phyloP scores from a whole-genome alignment of 2,329 filamentous ascomycete species.

The Fusarium heterosporum region DNA sequence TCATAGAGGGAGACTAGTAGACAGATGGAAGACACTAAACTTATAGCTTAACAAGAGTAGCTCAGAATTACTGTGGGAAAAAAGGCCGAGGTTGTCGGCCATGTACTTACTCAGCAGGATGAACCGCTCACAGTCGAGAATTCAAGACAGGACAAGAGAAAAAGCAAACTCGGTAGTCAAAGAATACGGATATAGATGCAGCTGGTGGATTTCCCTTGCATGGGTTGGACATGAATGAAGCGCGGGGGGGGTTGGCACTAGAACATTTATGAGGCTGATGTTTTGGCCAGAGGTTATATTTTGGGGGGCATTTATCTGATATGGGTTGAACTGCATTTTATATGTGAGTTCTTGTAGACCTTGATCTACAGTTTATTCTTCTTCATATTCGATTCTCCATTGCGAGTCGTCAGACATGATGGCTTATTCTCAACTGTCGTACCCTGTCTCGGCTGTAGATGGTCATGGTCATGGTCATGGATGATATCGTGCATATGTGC shows the following conservation, averaged over 20 bases:
- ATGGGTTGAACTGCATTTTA: background rate
- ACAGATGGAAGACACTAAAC: constrained; percentile 27
- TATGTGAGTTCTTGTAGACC: background rate
- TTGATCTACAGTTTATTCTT: background rate
- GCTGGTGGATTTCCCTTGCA: constrained; percentile 20
- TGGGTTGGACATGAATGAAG: constrained; percentile 16
- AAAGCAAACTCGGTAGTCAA: constrained; percentile 33
- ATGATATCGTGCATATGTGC: constrained; percentile 32
- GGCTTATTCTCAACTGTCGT: constrained; percentile 3
- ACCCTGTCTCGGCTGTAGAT: constrained; percentile 4
- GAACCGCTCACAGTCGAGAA: constrained; percentile 33
- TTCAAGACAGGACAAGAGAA: constrained; percentile 8
- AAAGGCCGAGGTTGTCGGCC: constrained; percentile 37
- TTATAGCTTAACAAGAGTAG: constrained; percentile 31
- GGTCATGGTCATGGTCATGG: constrained; percentile 13
- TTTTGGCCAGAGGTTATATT: constrained; percentile 8
- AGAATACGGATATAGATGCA: constrained; percentile 2
- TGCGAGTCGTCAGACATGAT: background rate
- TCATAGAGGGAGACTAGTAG: constrained; percentile 22
- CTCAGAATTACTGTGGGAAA: constrained; percentile 7
- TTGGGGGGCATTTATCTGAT: background rate
- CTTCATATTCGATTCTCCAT: background rate
- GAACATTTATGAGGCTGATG: constrained; percentile 20
- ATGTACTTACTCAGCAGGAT: constrained; percentile 36
- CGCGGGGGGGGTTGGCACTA: constrained; percentile 18